A percentile compares a stretch with the other conserved stretches of the same genome.
phyloP scores from a whole-genome alignment of 805 yeast species.

The Kregervanrija pseudodelftensis region DNA sequence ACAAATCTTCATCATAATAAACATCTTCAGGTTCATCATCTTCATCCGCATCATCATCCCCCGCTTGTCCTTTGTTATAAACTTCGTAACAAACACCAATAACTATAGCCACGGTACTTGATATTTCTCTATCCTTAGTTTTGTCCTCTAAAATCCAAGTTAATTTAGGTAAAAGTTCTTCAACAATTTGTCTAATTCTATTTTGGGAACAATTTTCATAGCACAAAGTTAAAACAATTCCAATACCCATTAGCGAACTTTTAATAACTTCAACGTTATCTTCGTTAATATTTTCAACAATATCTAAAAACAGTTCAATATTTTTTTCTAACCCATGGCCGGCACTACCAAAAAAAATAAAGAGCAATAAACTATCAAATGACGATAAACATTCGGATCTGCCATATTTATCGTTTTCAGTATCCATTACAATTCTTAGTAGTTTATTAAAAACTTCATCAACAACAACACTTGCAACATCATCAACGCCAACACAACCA shows the following conservation, averaged over 20 bases:
- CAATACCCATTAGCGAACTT: conserved; percentile 36
- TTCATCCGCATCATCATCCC: conserved; percentile 32
- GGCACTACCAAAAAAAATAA: conserved; percentile 41
- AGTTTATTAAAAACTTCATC: conserved; percentile 25
- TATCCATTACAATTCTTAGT: conserved; percentile 4
- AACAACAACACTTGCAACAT: conserved; percentile 33
- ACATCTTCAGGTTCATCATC: conserved; percentile 35
- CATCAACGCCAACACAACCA: conserved; percentile 43
- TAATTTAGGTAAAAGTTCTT: conserved; percentile 33
- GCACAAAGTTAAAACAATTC: conserved; percentile 35
- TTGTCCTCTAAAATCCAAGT: conserved; percentile 35
- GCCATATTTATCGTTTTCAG: conserved; percentile 4
- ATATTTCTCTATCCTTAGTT: conserved; percentile 32
- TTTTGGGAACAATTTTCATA: conserved; percentile 14
- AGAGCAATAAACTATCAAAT: conserved; percentile 28
- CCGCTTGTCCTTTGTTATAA: conserved; percentile 33
- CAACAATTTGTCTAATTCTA: conserved; percentile 25
- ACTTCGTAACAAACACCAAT: conserved; percentile 52
- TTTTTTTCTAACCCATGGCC: conserved; percentile 43
- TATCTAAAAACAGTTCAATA: conserved; percentile 35
- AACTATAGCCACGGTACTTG: conserved; percentile 48
- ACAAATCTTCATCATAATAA: conserved; percentile 38
- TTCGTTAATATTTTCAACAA: conserved; percentile 6
- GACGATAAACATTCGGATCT: conserved; percentile 2
- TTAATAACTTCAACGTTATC: conserved; percentile 27